Base-by-base conservation (phyloP, 2,329 filamentous ascomycete species). In the Fusarium redolens region DNA sequence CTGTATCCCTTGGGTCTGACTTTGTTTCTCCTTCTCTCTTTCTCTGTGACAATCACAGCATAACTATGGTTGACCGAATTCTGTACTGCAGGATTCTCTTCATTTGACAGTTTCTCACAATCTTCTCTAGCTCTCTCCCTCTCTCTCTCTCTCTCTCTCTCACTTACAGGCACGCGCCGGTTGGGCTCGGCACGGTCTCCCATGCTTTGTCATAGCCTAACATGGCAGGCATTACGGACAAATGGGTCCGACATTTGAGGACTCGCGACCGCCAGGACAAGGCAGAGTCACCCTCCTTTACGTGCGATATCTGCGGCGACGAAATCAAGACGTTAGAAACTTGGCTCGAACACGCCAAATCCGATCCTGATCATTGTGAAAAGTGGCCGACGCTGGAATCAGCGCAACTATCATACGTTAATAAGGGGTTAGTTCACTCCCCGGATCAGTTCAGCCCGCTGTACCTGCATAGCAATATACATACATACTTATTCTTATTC, bases 271-370 rank as follows among this genome's bases (percentile, higher is more conserved):
- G 67, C 7, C 66, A 78, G 38, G 68, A 61, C 13, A 69, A 69
- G 28, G 55, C 52, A 13, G 69, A 71, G 5, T 65, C 62, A 5
- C 50, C 57, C 12, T 8, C 52, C 13, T 48, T 66, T 13, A 35
- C 22, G 0, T 72, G 70, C 40, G 61, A 73, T 4, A 18, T 73
- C 6, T 81, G 81, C 28, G 64, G 72, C 3, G 47, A 60, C 31
- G 76, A 79, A 7, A 52, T 80, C 14, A 67, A 73, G 28, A 73
- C 72, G 11, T 41, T 81, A 11, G 73, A 78, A 15, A 70, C 68
- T 7, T 81, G 81, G 64, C 74, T 68, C 18, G 57, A 65, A 3
- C 80, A 82, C 37, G 67, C 78, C 38, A 64, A 61, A 5, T 60
- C 52, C 3, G 64, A 78, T 22, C 30, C 41, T 11, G 22, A 61